A percentile compares a stretch with the other conserved stretches of the same genome.
phyloP scores from a whole-genome alignment of 2,329 filamentous ascomycete genomes.

The Cyphellophora europaea region DNA sequence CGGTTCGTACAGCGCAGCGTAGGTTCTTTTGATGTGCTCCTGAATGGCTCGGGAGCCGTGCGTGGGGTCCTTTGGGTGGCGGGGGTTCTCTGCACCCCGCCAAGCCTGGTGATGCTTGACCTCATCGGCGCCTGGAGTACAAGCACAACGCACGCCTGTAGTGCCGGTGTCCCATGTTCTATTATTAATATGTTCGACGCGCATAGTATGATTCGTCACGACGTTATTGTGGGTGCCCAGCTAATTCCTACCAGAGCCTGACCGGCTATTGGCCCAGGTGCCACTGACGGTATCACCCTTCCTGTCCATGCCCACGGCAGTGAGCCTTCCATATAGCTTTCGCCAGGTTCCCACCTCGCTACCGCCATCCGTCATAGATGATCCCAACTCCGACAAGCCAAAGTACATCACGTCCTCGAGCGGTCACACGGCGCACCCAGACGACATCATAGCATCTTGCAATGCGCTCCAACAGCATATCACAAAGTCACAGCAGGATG shows the following conservation, averaged over 20 bases:
- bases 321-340: constrained; percentile 93
- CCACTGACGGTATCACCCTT: constrained; percentile 92
- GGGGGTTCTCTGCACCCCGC: too few relatives aligned
- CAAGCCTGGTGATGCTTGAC: too few relatives aligned
- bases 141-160: too few relatives aligned
- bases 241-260: constrained; percentile 50
- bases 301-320: constrained; percentile 77
- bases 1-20: too few relatives aligned
- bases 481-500: constrained; percentile 56
- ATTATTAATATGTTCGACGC: constrained; percentile 39
- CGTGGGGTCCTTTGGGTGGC: too few relatives aligned
- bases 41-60: too few relatives aligned
- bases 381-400: constrained; percentile 40
- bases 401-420: constrained; percentile 70
- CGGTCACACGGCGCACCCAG: constrained; percentile 75
- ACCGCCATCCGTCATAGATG: constrained; percentile 58
- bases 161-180: too few relatives aligned
- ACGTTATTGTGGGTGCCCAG: not conserved
- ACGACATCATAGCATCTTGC: constrained; percentile 77
- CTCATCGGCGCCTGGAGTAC: too few relatives aligned
- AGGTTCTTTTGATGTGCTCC: too few relatives aligned
- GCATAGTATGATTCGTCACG: constrained; percentile 26
- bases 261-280: constrained; percentile 83
- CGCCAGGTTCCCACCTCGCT: constrained; percentile 80
- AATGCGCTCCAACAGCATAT: constrained; percentile 69